Evolutionary conservation across 805 yeast species (phyloP), one percentile per base, ranked within the genome.

Genomic region (Phaffomyces antillensis): DNA sequence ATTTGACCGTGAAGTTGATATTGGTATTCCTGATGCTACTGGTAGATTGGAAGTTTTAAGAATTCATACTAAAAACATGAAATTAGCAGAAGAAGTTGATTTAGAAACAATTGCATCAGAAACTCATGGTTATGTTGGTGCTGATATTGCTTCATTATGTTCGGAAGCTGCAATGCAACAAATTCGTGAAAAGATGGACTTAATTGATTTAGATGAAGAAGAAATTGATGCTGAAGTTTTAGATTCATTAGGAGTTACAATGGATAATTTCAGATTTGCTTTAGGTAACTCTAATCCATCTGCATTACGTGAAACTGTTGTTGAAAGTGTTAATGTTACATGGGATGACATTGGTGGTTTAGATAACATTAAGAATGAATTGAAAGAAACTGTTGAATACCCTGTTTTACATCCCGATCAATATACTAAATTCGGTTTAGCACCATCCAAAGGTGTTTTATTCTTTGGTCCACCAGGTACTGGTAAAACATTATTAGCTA

Each of bases 161-260:
- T 89, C 97, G n/a, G 99, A 95, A 72, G 99, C 99, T 53, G 99
- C 99, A 48, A 93, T 93, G 99, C 99, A 93, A 76, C 99, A 95
- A 75, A 93, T 93, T 62, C 87, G 99, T 71, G 99, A 93, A 72
- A 93, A 93, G 80, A 90, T 93, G 97, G 99, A 93, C 62, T 75
- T 93, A 53, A 93, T 95, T 57, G 98, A 91, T 62, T 75, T 90
- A 56, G 97, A 90, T 51, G 96, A 89, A 67, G 97, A 90, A 51
- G 93, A 91, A 57, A 93, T 95, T 58, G 98, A 90, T 65, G 96
- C 99, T 34, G 99, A 93, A 73, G 83, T 93, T 25, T 79, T 93
- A 61, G 96, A 93, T 66, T 86, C 96, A 24, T 76, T 93, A 56
- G 98, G 98, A 50, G 99, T 93, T 45, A 91, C 98, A 23, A 91